Evolutionary conservation across 495 filamentous ascomycete species (phyloP), one percentile per base, ranked within the genome.

Genomic region (Corynascus novoguineensis): DNA sequence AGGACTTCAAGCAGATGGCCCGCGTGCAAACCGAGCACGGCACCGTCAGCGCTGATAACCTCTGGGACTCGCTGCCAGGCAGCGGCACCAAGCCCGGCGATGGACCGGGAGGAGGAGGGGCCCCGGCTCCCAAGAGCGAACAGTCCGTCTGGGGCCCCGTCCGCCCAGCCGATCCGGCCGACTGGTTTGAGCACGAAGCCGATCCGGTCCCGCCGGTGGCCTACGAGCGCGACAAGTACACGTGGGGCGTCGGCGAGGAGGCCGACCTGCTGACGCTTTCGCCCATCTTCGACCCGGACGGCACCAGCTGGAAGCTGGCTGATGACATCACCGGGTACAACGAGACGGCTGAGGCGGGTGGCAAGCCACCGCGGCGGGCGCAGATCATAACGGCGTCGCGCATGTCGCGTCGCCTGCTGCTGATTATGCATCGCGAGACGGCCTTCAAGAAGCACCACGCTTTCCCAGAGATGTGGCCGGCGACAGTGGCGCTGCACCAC

Each of bases 391-490:
- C 92, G 1, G 83, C 89, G 3, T 85, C 83, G 1, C 84, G 93
- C 19, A 83, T 97, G 59, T 95, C 89, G 14, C 84, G 86, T 53
- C 84, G 87, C 35, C 81, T 98, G 3, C 81, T 98, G 29, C 67
- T 77, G 42, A 85, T 84, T 22, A 98, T 98, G 93, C 93, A 98
- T 74, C 78, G 81, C 53, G 92, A 96, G 66, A 95, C 88, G 22
- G 81, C 81, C 3, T 79, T 88, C 62, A 78, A 85, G 51, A 88
- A 86, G 50, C 92, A 92, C 71, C 86, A 86, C 60, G 92, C 93
- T 73, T 97, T 96, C 74, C 87, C 89, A 0, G 93, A 98, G 70
- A 97, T 97, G 91, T 97, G 88, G 88, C 87, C 92, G 1, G 86
- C 86, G 17, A 89, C 87, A 0, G 79, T 84, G 5, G 88, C 92